Evolutionary conservation across 768 basidiomycete species (phyloP).

Genomic region (Auriscalpium orientale): DNA sequence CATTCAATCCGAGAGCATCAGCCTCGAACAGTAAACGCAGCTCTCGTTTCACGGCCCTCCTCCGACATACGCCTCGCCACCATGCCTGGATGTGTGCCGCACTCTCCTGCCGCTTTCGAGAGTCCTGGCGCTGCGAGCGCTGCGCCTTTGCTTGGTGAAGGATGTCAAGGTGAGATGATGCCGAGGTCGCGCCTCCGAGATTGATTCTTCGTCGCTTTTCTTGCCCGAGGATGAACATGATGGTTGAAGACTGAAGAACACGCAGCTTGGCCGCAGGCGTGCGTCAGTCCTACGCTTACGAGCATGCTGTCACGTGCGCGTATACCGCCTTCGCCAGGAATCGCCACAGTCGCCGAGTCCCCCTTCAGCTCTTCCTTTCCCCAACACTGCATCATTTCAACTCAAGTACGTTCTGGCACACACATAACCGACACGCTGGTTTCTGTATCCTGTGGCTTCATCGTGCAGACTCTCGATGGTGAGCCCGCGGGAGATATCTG

Average conservation of each 20-base stretch:
- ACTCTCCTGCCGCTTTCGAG: conserved; percentile 47
- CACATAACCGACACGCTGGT: no score
- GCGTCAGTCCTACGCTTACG: neutral
- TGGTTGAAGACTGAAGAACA: conserved; percentile 10
- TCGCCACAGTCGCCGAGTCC: no score
- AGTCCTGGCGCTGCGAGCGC: conserved; percentile 49
- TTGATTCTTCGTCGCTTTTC: conserved; percentile 60
- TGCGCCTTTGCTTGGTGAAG: conserved; percentile 55
- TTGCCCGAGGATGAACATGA: conserved; percentile 42
- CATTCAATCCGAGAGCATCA: conserved; percentile 46
- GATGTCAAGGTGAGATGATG: conserved; percentile 46
- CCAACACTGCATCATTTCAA: no score
- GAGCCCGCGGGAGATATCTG: no score
- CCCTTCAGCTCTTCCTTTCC: no score
- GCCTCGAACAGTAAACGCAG: conserved; percentile 43
- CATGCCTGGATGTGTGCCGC: conserved; percentile 60
- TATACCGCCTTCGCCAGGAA: neutral
- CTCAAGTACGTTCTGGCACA: no score
- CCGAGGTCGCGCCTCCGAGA: conserved; percentile 56
- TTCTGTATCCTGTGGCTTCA: no score
- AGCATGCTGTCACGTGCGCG: neutral
- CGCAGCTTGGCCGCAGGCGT: neutral
- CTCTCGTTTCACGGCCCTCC: conserved; percentile 32
- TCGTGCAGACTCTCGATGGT: no score
- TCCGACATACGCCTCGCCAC: conserved; percentile 52